A percentile compares a stretch with the other conserved stretches of the same genome.
phyloP scores from a whole-genome alignment of 257 asterid genomes.

The Orobanche coerulescens region DNA sequence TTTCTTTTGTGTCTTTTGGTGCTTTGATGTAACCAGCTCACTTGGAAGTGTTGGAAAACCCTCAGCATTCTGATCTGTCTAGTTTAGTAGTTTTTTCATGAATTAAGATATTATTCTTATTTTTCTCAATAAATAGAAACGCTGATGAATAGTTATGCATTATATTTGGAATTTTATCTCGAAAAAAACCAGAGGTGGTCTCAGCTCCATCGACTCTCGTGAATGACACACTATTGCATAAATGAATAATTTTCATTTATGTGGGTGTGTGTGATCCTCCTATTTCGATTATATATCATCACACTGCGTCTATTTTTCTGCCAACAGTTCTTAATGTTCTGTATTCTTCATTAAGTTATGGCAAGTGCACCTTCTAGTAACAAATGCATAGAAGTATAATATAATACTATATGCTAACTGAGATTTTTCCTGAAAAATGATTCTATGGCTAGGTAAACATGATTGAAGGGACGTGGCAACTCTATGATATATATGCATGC shows the following conservation, averaged over 20 bases:
- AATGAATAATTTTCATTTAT: not conserved
- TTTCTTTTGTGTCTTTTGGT: not conserved
- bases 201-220: not conserved
- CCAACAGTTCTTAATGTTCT: not conserved
- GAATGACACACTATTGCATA: not conserved
- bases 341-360: constrained; percentile 10
- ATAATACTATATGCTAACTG: not conserved
- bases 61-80: not conserved
- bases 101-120: not conserved
- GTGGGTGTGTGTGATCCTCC: constrained; percentile 2
- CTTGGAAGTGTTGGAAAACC: not conserved
- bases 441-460: not conserved
- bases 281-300: not conserved
- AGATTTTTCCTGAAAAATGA: not conserved
- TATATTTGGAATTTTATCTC: not conserved
- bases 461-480: not conserved
- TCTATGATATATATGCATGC: not conserved
- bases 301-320: not conserved
- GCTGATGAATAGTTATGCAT: not conserved
- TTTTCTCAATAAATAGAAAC: not conserved
- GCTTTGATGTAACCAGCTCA: not conserved
- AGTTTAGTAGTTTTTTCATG: not conserved
- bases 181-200: not conserved
- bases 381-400: not conserved
- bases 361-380: not conserved